Conservation (phyloP, 177 flowering plant species). For the Vitis hybrid region DNA sequence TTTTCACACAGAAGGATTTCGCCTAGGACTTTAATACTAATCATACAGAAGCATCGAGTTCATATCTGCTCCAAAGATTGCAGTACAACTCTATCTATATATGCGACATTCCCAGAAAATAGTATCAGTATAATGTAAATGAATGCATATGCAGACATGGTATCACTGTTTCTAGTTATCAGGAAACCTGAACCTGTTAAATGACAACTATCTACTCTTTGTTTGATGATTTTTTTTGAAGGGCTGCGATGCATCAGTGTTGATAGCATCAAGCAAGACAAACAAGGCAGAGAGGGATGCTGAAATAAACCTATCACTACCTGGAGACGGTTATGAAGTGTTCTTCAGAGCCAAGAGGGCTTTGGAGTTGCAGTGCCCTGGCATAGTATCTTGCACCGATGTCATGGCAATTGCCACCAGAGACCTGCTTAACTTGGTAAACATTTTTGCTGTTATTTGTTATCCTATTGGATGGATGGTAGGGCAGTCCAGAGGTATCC, state of each 20-base stretch:
- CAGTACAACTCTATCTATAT: too few relatives aligned
- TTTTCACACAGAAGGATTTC: too few relatives aligned
- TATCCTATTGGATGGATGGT: too few relatives aligned
- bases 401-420: slow-evolving; percentile 30
- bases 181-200: too few relatives aligned
- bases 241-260: slow-evolving; percentile 31
- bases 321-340: slow-evolving; percentile 26
- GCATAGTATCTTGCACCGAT: slow-evolving; percentile 34
- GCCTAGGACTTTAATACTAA: too few relatives aligned
- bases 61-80: too few relatives aligned
- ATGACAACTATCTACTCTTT: too few relatives aligned
- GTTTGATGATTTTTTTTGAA: neutral
- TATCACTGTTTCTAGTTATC: neutral
- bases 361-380: slow-evolving; percentile 34
- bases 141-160: too few relatives aligned
- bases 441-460: neutral
- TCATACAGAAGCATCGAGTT: too few relatives aligned
- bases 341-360: slow-evolving; percentile 29
- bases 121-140: too few relatives aligned
- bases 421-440: slow-evolving; percentile 24
- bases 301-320: slow-evolving; percentile 21
- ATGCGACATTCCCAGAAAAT: too few relatives aligned
- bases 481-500: too few relatives aligned
- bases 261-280: slow-evolving; percentile 16
- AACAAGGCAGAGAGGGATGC: slow-evolving; percentile 27